Evolutionary conservation across 2,329 filamentous ascomycete species (phyloP).

Genomic region (Massarina eburnea): DNA sequence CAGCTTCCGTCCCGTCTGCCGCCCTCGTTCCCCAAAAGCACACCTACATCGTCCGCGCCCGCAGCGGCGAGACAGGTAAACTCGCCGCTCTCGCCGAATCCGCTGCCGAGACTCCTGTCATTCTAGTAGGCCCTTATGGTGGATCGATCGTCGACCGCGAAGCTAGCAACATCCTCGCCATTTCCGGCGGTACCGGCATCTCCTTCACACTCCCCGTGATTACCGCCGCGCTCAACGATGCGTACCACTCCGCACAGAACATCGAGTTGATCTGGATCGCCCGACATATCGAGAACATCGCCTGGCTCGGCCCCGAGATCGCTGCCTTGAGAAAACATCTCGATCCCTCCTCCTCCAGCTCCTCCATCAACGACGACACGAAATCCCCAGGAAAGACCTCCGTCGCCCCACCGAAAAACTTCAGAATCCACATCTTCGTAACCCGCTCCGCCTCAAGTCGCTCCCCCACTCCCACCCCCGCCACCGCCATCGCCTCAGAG

Average conservation of each 20-base stretch:
- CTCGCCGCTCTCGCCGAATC: conserved; percentile 23
- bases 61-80: conserved; percentile 30
- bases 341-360: conserved; percentile 1
- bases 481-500: not conserved
- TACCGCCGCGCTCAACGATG: conserved; percentile 11
- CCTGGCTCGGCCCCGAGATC: conserved; percentile 24
- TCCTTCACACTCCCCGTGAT: conserved; percentile 30
- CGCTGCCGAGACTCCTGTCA: conserved; percentile 14
- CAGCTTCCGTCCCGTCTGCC: conserved; percentile 8
- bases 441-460: conserved; percentile 10
- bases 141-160: conserved; percentile 12
- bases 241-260: conserved; percentile 7
- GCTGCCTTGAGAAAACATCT: conserved; percentile 16
- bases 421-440: conserved; percentile 20
- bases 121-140: conserved; percentile 32
- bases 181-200: conserved; percentile 35
- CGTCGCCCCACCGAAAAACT: conserved; percentile 4
- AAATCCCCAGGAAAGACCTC: not conserved
- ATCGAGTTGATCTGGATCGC: conserved; percentile 28
- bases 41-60: conserved; percentile 32
- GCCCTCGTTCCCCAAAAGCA: conserved; percentile 14
- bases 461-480: not conserved
- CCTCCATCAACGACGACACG: not conserved
- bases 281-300: conserved; percentile 23
- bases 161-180: conserved; percentile 25